These are phyloP conservation scores for Gyromitra esculenta DNA, from an alignment of 2,329 filamentous ascomycete species.

Conservation along the genomic window DNA sequence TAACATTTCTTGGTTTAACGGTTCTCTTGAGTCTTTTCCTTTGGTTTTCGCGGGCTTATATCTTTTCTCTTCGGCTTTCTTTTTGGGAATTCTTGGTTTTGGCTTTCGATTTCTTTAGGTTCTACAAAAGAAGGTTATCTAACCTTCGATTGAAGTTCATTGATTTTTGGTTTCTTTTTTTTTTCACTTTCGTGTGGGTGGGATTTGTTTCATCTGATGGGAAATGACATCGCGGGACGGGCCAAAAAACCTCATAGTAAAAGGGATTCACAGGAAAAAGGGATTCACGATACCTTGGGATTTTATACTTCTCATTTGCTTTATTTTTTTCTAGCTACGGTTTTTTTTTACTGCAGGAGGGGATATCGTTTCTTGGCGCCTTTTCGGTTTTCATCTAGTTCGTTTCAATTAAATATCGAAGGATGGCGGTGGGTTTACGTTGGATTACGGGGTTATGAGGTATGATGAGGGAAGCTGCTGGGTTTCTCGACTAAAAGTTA, in stretches of 20 bases:
- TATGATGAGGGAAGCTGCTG: conserved; percentile 29
- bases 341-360: conserved; percentile 46
- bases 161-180: conserved; percentile 21
- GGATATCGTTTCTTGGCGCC: conserved; percentile 52
- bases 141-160: conserved; percentile 32
- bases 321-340: conserved; percentile 31
- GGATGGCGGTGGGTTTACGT: conserved; percentile 21
- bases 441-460: conserved; percentile 40
- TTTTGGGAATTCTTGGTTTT: conserved; percentile 39
- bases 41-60: conserved; percentile 40
- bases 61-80: conserved; percentile 32
- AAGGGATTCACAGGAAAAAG: conserved; percentile 31
- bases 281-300: conserved; percentile 38
- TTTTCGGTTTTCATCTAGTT: conserved; percentile 49
- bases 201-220: conserved; percentile 30
- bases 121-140: conserved; percentile 11
- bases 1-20: conserved; percentile 34
- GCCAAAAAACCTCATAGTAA: conserved; percentile 26
- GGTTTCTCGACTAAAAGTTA: conserved; percentile 47
- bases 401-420: conserved; percentile 48
- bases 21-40: conserved; percentile 38
- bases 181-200: conserved; percentile 26
- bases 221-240: conserved; percentile 22
- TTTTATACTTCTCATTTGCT: conserved; percentile 33
- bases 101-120: conserved; percentile 35